phyloP scores from a whole-genome alignment of 2,329 filamentous ascomycete genomes.

The Stachybotrys chlorohalonatus region DNA sequence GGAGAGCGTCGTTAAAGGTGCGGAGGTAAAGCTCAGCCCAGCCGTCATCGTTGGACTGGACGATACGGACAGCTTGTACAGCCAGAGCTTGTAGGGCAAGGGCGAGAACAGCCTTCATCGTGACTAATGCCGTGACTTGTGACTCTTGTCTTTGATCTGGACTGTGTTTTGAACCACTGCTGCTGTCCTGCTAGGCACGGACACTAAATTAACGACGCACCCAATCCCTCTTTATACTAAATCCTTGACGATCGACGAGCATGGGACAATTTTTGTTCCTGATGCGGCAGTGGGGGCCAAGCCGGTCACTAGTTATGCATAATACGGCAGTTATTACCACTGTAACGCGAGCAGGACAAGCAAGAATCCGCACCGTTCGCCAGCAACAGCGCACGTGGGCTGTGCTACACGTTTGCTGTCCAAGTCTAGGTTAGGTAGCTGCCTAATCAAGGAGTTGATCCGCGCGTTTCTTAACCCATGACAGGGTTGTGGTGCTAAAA shows the following conservation, averaged over 20 bases:
- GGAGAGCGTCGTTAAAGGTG: slow-evolving; percentile 47
- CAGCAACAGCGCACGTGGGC: not conserved
- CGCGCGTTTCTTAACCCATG: not conserved
- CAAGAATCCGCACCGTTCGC: not conserved
- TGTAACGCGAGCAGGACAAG: not conserved
- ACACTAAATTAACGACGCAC: not conserved
- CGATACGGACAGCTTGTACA: slow-evolving; percentile 36
- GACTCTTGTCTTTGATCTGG: not conserved
- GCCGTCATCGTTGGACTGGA: slow-evolving; percentile 64
- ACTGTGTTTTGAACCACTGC: not conserved
- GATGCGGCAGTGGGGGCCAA: not conserved
- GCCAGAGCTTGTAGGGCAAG: slow-evolving; percentile 14
- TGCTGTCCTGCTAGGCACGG: not conserved
- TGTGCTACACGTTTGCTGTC: not conserved
- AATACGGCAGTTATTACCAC: not conserved
- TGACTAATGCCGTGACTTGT: not conserved
- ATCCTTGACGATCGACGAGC: not conserved
- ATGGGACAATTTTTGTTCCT: not conserved
- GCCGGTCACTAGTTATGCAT: not conserved
- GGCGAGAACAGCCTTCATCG: slow-evolving; percentile 16
- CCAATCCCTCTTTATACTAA: not conserved
- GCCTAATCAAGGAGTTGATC: not conserved
- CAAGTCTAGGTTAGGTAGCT: not conserved
- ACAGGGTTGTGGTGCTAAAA: not conserved
- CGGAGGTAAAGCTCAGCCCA: slow-evolving; percentile 64